phyloP scores from a whole-genome alignment of 805 yeast genomes.

The Kuraishia hungarica region DNA sequence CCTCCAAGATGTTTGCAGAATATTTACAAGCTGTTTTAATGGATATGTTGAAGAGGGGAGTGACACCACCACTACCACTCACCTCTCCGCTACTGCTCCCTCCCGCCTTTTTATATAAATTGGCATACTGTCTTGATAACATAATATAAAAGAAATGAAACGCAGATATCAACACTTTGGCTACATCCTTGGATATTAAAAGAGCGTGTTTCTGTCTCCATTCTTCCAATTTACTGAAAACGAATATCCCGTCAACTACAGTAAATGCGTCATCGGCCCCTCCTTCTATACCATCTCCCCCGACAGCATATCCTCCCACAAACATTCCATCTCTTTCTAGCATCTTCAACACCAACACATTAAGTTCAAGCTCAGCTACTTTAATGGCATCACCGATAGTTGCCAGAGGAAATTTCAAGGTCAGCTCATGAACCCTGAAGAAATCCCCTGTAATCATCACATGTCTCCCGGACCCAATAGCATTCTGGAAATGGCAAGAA shows the following conservation, averaged over 20 bases:
- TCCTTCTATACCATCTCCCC: neutral
- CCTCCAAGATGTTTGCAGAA: slow-evolving; percentile 35
- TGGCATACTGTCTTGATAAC: slow-evolving; percentile 26
- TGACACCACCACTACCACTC: too few species aligned
- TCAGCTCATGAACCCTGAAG: slow-evolving; percentile 31
- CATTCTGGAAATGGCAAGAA: slow-evolving; percentile 40
- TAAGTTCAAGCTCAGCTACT: slow-evolving; percentile 38
- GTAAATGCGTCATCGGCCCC: neutral
- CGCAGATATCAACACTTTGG: slow-evolving; percentile 38
- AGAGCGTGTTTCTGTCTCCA: slow-evolving; percentile 41
- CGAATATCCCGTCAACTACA: slow-evolving; percentile 6
- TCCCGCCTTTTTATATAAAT: neutral
- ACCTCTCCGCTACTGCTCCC: too few species aligned
- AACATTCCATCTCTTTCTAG: neutral
- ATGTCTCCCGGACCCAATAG: slow-evolving; percentile 43
- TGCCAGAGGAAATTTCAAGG: slow-evolving; percentile 39
- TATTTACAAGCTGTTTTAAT: slow-evolving; percentile 30
- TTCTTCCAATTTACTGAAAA: slow-evolving; percentile 27
- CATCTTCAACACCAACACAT: slow-evolving; percentile 9
- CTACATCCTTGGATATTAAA: slow-evolving; percentile 36
- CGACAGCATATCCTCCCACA: neutral
- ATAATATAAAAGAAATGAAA: slow-evolving; percentile 39
- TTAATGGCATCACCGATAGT: slow-evolving; percentile 48
- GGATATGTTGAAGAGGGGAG: slow-evolving; percentile 7
- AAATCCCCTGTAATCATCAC: slow-evolving; percentile 28